These are phyloP conservation scores for Apophysomyces ossiformis DNA, from an alignment of 371 early-diverging fungal species.

Conservation along the genomic window DNA sequence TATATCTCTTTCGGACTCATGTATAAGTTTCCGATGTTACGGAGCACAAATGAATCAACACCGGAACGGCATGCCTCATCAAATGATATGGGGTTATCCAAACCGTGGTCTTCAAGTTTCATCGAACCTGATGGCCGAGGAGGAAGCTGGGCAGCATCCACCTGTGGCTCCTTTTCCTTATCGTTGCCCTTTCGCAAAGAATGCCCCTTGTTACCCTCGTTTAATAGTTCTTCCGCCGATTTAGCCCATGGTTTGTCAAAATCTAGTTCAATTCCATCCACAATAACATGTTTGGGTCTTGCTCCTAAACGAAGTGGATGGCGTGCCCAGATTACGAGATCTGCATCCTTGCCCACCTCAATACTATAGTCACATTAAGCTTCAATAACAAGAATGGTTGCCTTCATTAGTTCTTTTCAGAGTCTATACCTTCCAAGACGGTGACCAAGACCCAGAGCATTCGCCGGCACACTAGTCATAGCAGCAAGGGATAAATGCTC, in stretches of 20 bases:
- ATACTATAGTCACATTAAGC: conserved; percentile 35
- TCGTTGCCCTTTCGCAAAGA: background rate
- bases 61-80: conserved; percentile 30
- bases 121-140: conserved; percentile 31
- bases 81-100: conserved; percentile 34
- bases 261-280: conserved; percentile 72
- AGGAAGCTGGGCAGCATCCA: conserved; percentile 30
- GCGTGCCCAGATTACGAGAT: conserved; percentile 75
- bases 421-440: conserved; percentile 62
- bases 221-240: conserved; percentile 16
- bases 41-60: conserved; percentile 47
- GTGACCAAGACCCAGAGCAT: conserved; percentile 69
- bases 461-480: conserved; percentile 78
- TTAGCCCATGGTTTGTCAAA: conserved; percentile 46
- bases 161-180: background rate
- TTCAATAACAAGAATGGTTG: background rate
- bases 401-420: background rate
- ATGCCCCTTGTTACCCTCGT: background rate
- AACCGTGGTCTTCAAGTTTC: conserved; percentile 48
- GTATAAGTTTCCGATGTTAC: conserved; percentile 53
- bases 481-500: conserved; percentile 67
- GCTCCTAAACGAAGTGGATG: conserved; percentile 79
- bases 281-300: conserved; percentile 75
- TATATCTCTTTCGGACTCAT: conserved; percentile 28
- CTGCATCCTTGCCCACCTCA: conserved; percentile 79